Evolutionary conservation across 768 basidiomycete genomes (phyloP).

Genomic region (Pleurotus eryngii): DNA sequence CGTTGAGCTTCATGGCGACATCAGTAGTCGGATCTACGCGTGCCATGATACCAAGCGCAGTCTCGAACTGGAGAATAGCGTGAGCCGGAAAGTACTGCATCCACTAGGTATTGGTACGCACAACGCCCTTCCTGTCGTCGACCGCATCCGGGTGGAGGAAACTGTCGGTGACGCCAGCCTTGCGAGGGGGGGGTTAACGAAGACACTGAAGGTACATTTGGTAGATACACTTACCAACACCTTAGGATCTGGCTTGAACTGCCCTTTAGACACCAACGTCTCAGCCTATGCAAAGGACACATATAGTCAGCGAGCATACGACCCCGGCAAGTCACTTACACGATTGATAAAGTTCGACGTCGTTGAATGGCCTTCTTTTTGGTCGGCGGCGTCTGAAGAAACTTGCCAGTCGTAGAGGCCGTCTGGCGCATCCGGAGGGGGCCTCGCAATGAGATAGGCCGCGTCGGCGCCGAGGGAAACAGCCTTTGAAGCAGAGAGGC

Average conservation of each 20-base stretch:
- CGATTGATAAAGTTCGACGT: slow-evolving; percentile 28
- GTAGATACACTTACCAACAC: slow-evolving; percentile 19
- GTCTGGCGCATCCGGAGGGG: slow-evolving; percentile 37
- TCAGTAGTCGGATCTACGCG: slow-evolving; percentile 16
- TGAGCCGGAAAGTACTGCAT: too few species aligned
- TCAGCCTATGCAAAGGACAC: slow-evolving; percentile 11
- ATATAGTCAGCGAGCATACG: not conserved
- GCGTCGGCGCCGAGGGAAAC: slow-evolving; percentile 29
- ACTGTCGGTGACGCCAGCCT: slow-evolving; percentile 29
- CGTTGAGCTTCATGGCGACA: slow-evolving; percentile 18
- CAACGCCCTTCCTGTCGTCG: slow-evolving; percentile 39
- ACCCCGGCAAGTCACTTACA: slow-evolving; percentile 13
- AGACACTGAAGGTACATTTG: not conserved
- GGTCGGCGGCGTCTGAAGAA: slow-evolving; percentile 21
- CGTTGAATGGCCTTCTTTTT: slow-evolving; percentile 28
- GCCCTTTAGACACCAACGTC: slow-evolving; percentile 19
- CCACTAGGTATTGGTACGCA: slow-evolving; percentile 9
- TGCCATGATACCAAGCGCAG: slow-evolving; percentile 25
- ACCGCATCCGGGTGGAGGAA: slow-evolving; percentile 30
- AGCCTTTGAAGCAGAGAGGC: slow-evolving; percentile 21
- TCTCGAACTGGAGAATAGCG: slow-evolving; percentile 20
- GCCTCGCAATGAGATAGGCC: slow-evolving; percentile 31
- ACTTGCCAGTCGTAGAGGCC: slow-evolving; percentile 44
- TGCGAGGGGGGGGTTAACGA: not conserved
- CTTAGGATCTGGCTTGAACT: slow-evolving; percentile 18